These are phyloP conservation scores for Yamadazyma sp. DNA, from an alignment of 805 yeast genomes.

Conservation along the genomic window DNA sequence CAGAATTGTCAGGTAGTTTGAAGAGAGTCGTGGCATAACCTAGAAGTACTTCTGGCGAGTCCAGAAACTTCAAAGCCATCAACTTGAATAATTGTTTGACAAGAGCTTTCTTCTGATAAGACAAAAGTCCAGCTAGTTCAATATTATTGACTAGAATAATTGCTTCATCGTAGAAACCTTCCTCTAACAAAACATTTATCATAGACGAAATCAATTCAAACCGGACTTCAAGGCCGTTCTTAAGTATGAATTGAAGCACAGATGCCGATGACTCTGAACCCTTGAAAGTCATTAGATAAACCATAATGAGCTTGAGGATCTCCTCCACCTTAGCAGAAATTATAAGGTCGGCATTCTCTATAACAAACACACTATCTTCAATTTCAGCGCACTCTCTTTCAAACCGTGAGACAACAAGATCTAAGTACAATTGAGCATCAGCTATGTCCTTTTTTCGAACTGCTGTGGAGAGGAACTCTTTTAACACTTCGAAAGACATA, in stretches of 20 bases:
- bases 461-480: conserved; percentile 22
- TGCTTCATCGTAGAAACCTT: conserved; percentile 34
- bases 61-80: conserved; percentile 28
- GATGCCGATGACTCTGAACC: conserved; percentile 33
- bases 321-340: conserved; percentile 24
- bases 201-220: conserved; percentile 26
- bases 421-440: conserved; percentile 34
- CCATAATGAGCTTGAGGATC: conserved; percentile 28
- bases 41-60: conserved; percentile 33
- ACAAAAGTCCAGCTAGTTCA: conserved; percentile 21
- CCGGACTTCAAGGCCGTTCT: conserved; percentile 25
- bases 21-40: conserved; percentile 38
- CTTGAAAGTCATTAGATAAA: conserved; percentile 37
- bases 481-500: conserved; percentile 28
- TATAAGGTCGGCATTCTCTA: conserved; percentile 16
- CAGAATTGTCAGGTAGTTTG: conserved; percentile 7
- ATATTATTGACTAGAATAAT: conserved; percentile 33
- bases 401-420: conserved; percentile 36
- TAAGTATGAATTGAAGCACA: conserved; percentile 32
- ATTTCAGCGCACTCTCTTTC: conserved; percentile 24
- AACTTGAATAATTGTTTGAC: conserved; percentile 32
- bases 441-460: conserved; percentile 28
- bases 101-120: conserved; percentile 20
- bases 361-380: conserved; percentile 10
- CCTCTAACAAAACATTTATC: conserved; percentile 29